phyloP scores from a whole-genome alignment of 257 asterid genomes.

The Nicotiana sylvestris region DNA sequence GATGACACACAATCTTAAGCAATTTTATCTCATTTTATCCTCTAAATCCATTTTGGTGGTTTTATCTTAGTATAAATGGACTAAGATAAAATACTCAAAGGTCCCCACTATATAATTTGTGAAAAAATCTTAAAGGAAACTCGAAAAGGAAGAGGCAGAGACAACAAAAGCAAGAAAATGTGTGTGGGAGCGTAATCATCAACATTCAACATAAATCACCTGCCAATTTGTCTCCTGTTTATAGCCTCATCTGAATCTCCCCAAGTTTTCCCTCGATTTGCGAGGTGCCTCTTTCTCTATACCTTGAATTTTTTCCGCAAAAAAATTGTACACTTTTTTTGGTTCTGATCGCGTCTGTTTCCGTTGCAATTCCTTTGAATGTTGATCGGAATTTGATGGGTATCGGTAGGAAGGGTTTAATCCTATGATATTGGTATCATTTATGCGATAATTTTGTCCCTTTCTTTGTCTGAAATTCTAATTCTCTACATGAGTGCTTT shows the following conservation, averaged over 20 bases:
- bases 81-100: neutral
- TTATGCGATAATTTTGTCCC: neutral
- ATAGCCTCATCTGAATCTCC: no score
- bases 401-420: neutral
- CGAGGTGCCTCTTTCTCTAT: neutral
- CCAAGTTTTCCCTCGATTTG: neutral
- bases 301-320: neutral
- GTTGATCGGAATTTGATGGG: constrained; percentile 2
- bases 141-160: neutral
- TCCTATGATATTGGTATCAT: neutral
- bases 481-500: neutral
- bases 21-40: neutral
- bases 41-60: neutral
- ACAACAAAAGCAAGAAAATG: constrained; percentile 11
- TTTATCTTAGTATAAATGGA: neutral
- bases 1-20: neutral
- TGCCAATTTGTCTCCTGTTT: neutral
- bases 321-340: neutral
- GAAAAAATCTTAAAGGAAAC: neutral
- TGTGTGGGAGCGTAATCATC: constrained; percentile 21
- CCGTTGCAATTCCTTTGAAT: neutral
- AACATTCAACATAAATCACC: neutral
- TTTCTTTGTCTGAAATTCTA: neutral
- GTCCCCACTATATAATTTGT: neutral
- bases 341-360: neutral